Conservation (phyloP, 176 grass and related monocot species). For the Echinochloa phyllopogon region DNA sequence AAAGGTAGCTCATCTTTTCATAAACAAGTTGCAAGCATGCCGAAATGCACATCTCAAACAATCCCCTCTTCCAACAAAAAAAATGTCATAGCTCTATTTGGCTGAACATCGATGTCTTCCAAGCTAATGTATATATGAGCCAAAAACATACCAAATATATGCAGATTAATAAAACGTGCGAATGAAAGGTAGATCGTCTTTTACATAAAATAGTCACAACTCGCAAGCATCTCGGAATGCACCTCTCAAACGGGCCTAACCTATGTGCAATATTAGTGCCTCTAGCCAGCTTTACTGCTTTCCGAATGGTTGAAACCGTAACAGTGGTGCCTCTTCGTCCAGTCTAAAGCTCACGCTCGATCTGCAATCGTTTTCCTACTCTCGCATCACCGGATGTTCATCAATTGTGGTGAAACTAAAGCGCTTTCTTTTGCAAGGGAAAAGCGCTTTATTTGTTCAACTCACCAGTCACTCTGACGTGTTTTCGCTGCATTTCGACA, state of each 20-base stretch:
- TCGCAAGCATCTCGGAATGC: too few relatives aligned
- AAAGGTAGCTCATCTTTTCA: too few relatives aligned
- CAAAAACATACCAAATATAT: too few relatives aligned
- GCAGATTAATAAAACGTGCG: too few relatives aligned
- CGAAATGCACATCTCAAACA: not conserved
- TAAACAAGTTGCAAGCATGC: not conserved
- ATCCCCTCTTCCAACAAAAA: not conserved
- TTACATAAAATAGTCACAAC: too few relatives aligned
- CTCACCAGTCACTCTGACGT: conserved; percentile 47
- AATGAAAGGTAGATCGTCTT: too few relatives aligned
- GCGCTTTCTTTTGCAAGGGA: conserved; percentile 7
- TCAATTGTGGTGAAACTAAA: conserved; percentile 21
- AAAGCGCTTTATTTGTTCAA: conserved; percentile 39
- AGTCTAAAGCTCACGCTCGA: conserved; percentile 21
- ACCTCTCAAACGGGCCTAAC: too few relatives aligned
- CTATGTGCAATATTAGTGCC: not conserved
- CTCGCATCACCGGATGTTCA: conserved; percentile 11
- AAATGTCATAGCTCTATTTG: too few relatives aligned
- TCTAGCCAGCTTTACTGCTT: conserved; percentile 23
- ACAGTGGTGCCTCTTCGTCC: conserved; percentile 34
- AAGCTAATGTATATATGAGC: too few relatives aligned
- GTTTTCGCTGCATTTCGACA: conserved; percentile 39
- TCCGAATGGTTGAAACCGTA: conserved; percentile 39
- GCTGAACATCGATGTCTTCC: too few relatives aligned
- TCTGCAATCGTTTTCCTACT: conserved; percentile 37